Conservation (phyloP, 352 stramenopile species). For the Globisporangium viniferum region DNA sequence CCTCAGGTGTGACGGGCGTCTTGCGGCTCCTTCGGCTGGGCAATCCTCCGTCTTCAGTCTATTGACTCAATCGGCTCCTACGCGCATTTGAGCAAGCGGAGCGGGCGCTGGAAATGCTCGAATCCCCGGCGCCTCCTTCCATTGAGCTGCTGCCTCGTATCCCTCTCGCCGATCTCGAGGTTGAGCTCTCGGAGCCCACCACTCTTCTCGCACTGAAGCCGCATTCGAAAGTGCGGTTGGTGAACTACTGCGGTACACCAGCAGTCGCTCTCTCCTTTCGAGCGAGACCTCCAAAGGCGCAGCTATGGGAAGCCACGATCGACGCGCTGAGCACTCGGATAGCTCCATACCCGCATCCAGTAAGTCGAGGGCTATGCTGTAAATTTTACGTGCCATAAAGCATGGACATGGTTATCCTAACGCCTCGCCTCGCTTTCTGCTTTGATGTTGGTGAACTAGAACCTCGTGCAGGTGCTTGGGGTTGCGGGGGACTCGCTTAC, state of each 20-base stretch:
- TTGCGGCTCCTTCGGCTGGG: no score
- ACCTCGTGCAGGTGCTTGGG: constrained; percentile 44
- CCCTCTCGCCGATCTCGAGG: constrained; percentile 11
- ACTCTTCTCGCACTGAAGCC: constrained; percentile 28
- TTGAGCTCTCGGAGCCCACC: constrained; percentile 14
- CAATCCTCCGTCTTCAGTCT: no score
- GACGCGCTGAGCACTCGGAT: constrained; percentile 28
- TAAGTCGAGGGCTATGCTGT: constrained; percentile 11
- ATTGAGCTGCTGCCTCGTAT: constrained; percentile 3
- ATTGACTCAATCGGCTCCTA: no score
- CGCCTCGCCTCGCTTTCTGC: neutral
- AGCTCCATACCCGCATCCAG: constrained; percentile 33
- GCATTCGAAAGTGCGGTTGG: constrained; percentile 34
- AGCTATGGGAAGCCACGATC: constrained; percentile 34
- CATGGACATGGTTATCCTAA: neutral
- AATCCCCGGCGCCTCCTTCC: neutral
- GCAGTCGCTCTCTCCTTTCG: constrained; percentile 41
- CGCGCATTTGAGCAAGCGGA: no score
- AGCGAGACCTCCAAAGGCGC: constrained; percentile 24
- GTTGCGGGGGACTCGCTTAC: constrained; percentile 18
- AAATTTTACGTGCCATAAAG: no score
- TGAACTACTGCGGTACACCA: constrained; percentile 17
- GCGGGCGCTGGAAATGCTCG: no score
- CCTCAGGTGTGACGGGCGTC: no score
- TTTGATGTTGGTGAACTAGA: constrained; percentile 19